Evolutionary conservation across 1,139 yeast species (phyloP).

Genomic region (Geotrichum macrosporum): DNA sequence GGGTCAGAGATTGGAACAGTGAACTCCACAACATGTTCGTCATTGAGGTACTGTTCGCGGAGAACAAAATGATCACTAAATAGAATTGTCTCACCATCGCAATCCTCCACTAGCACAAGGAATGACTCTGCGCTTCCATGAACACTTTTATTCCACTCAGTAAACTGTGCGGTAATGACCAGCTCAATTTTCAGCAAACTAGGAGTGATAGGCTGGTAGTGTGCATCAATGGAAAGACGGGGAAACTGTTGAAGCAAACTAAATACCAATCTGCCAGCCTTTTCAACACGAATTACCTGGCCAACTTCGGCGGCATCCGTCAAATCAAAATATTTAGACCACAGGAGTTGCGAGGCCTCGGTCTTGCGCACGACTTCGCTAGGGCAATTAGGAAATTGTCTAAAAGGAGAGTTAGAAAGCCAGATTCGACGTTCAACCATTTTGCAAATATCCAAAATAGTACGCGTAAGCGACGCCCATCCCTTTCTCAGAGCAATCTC

Average conservation of each 20-base stretch:
- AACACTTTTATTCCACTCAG: conserved; percentile 57
- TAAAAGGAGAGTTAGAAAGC: conserved; percentile 78
- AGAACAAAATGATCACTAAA: conserved; percentile 55
- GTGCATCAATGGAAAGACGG: conserved; percentile 51
- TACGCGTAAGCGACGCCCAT: conserved; percentile 65
- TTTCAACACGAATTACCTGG: conserved; percentile 71
- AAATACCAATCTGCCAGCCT: conserved; percentile 57
- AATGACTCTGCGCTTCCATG: conserved; percentile 70
- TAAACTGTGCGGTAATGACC: conserved; percentile 65
- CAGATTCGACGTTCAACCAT: conserved; percentile 81
- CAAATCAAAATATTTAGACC: conserved; percentile 69
- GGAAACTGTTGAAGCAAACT: conserved; percentile 73
- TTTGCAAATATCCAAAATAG: conserved; percentile 62
- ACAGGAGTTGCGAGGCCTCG: conserved; percentile 79
- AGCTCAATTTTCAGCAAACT: conserved; percentile 61
- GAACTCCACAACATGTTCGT: conserved; percentile 60
- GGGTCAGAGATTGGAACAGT: conserved; percentile 58
- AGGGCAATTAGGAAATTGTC: conserved; percentile 74
- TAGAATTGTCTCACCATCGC: conserved; percentile 73
- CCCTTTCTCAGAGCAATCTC: conserved; percentile 68
- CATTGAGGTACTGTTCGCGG: conserved; percentile 45
- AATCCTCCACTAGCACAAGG: conserved; percentile 70
- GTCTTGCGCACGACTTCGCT: conserved; percentile 63
- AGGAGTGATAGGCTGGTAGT: conserved; percentile 73
- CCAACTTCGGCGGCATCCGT: conserved; percentile 69